These are phyloP conservation scores for Volvox africanus DNA, from an alignment of 139 green algal species.

Conservation along the genomic window DNA sequence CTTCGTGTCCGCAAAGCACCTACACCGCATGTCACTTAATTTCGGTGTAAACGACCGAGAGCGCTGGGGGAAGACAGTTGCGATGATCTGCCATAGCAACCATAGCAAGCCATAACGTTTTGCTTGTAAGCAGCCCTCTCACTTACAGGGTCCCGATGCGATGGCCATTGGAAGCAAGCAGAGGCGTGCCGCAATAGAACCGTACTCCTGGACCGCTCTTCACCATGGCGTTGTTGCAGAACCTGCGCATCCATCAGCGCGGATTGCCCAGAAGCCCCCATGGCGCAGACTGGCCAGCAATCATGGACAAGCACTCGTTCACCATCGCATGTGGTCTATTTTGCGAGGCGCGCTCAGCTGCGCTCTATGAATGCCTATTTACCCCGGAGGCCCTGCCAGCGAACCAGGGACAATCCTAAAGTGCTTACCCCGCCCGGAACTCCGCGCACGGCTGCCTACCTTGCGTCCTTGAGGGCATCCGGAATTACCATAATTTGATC, in stretches of 20 bases:
- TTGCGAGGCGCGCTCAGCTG: too few relatives aligned
- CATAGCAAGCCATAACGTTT: neutral
- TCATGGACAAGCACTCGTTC: too few relatives aligned
- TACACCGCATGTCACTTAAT: neutral
- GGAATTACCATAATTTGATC: constrained; percentile 77
- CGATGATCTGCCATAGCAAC: too few relatives aligned
- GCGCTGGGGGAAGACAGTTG: too few relatives aligned
- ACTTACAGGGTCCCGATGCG: constrained; percentile 71
- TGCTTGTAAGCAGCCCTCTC: neutral
- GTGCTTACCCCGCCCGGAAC: too few relatives aligned
- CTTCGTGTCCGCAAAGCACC: constrained; percentile 78
- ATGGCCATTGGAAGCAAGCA: constrained; percentile 75
- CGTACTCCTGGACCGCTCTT: constrained; percentile 62
- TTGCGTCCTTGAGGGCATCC: constrained; percentile 74
- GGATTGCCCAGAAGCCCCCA: too few relatives aligned
- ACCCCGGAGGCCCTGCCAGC: too few relatives aligned
- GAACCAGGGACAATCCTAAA: too few relatives aligned
- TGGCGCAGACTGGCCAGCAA: too few relatives aligned
- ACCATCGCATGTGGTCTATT: too few relatives aligned
- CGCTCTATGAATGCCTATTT: too few relatives aligned
- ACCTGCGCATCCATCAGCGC: constrained; percentile 51
- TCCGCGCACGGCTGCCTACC: neutral
- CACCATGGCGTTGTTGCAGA: constrained; percentile 71
- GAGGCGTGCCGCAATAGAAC: constrained; percentile 84
- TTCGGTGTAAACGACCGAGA: too few relatives aligned